A percentile compares a stretch with the other conserved stretches of the same genome.
These are phyloP conservation scores for Pinus taeda DNA, from an alignment of 75 land plant genomes.

Conservation along the genomic window DNA sequence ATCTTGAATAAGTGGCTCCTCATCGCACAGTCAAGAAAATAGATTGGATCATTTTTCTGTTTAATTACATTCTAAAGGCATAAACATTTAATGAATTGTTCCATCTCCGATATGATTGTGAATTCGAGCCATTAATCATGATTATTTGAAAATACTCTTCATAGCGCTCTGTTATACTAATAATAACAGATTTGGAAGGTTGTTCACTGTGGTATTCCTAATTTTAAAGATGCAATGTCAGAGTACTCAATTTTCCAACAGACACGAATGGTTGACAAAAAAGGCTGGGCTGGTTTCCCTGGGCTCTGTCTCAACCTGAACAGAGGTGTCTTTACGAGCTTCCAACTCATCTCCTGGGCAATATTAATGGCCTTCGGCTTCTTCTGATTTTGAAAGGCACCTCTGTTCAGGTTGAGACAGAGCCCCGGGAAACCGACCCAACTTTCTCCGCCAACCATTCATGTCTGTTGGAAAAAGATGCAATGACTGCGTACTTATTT, in stretches of 20 bases:
- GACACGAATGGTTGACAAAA: no score
- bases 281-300: no score
- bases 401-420: no score
- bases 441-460: no score
- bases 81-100: background rate
- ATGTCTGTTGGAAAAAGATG: background rate
- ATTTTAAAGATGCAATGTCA: background rate
- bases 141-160: background rate
- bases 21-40: background rate
- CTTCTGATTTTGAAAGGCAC: no score
- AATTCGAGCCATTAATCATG: background rate
- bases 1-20: background rate
- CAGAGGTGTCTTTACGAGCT: no score
- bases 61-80: background rate
- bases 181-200: background rate
- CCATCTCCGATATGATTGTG: background rate
- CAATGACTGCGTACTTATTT: no score
- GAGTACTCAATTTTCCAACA: no score
- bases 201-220: background rate
- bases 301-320: no score
- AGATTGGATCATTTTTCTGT: background rate
- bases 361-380: no score
- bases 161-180: background rate
- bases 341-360: no score
- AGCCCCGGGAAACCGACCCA: no score